A percentile compares a stretch with the other conserved stretches of the same genome.
These are phyloP conservation scores for Hansfordia pulvinata DNA, from an alignment of 2,329 filamentous ascomycete genomes.

Conservation along the genomic window DNA sequence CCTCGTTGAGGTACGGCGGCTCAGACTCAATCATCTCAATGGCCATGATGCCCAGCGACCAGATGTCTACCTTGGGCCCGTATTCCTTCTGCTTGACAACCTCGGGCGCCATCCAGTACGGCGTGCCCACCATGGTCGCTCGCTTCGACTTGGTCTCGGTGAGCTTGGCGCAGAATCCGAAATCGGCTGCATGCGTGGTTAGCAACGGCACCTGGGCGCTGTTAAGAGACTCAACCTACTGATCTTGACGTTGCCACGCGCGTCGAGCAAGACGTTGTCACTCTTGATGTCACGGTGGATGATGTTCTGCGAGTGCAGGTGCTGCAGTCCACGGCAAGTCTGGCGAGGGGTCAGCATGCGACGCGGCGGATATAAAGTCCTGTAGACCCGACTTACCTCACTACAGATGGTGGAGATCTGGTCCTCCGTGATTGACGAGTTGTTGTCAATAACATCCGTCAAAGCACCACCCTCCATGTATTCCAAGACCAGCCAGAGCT, in stretches of 20 bases:
- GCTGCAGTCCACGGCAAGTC: slow-evolving; percentile 91
- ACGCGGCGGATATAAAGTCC: not conserved
- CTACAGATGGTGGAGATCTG: slow-evolving; percentile 96
- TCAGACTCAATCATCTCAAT: slow-evolving; percentile 99
- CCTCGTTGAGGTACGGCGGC: slow-evolving; percentile 94
- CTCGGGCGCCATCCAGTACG: slow-evolving; percentile 99
- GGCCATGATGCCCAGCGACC: slow-evolving; percentile 98
- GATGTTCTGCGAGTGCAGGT: slow-evolving; percentile 90
- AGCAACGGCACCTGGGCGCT: slow-evolving; percentile 11
- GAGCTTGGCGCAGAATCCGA: slow-evolving; percentile 97
- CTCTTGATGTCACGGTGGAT: slow-evolving; percentile 99
- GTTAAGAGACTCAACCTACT: slow-evolving; percentile 43
- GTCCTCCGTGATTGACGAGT: slow-evolving; percentile 82
- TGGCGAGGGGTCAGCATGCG: slow-evolving; percentile 23
- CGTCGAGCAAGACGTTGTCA: slow-evolving; percentile 92
- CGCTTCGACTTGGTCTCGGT: slow-evolving; percentile 95
- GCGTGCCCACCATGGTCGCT: slow-evolving; percentile 97
- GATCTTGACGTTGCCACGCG: slow-evolving; percentile 92
- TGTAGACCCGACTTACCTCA: slow-evolving; percentile 51
- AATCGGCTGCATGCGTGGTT: slow-evolving; percentile 59
- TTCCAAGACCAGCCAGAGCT: slow-evolving; percentile 99
- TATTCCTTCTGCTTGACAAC: slow-evolving; percentile 99
- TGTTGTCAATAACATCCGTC: slow-evolving; percentile 98
- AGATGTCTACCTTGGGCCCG: slow-evolving; percentile 95
- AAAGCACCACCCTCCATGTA: slow-evolving; percentile 98